Evolutionary conservation across 805 yeast species (phyloP).

Genomic region (Lipomyces japonicus): DNA sequence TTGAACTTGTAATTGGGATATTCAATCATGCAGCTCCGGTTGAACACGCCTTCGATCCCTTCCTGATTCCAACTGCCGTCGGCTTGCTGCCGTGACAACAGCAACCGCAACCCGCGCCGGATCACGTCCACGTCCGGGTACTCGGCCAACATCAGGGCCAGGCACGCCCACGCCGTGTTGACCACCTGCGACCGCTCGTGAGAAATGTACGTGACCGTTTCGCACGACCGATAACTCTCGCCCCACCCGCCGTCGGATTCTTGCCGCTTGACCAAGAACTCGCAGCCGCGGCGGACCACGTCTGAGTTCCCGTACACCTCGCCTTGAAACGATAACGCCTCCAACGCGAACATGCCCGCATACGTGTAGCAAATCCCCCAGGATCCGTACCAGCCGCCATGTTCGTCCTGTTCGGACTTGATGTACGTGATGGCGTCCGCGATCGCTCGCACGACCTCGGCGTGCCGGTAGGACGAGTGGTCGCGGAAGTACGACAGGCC

Average conservation of each 20-base stretch:
- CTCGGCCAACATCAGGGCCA: slow-evolving; percentile 73
- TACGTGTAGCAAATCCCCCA: slow-evolving; percentile 98
- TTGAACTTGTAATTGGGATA: slow-evolving; percentile 89
- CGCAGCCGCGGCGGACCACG: slow-evolving; percentile 72
- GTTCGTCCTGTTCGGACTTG: slow-evolving; percentile 58
- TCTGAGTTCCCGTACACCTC: slow-evolving; percentile 58
- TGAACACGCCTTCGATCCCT: slow-evolving; percentile 91
- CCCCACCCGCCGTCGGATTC: slow-evolving; percentile 96
- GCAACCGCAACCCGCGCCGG: slow-evolving; percentile 55
- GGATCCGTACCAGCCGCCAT: slow-evolving; percentile 97
- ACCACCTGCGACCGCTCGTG: slow-evolving; percentile 55
- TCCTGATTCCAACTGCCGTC: slow-evolving; percentile 87
- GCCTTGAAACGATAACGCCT: slow-evolving; percentile 74
- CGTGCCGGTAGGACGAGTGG: slow-evolving; percentile 59
- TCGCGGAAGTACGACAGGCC: slow-evolving; percentile 78
- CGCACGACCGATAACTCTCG: slow-evolving; percentile 67
- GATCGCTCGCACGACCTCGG: slow-evolving; percentile 67
- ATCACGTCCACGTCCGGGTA: slow-evolving; percentile 70
- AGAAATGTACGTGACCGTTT: slow-evolving; percentile 22
- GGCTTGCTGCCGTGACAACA: slow-evolving; percentile 61
- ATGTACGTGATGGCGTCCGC: slow-evolving; percentile 71
- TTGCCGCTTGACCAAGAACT: slow-evolving; percentile 72
- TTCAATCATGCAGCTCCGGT: slow-evolving; percentile 68
- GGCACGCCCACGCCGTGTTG: slow-evolving; percentile 89
- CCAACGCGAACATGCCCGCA: slow-evolving; percentile 97